Evolutionary conservation across 371 early-diverging fungal genomes (phyloP), one percentile per base, ranked within the genome.

Genomic region (Coemansia sp.): DNA sequence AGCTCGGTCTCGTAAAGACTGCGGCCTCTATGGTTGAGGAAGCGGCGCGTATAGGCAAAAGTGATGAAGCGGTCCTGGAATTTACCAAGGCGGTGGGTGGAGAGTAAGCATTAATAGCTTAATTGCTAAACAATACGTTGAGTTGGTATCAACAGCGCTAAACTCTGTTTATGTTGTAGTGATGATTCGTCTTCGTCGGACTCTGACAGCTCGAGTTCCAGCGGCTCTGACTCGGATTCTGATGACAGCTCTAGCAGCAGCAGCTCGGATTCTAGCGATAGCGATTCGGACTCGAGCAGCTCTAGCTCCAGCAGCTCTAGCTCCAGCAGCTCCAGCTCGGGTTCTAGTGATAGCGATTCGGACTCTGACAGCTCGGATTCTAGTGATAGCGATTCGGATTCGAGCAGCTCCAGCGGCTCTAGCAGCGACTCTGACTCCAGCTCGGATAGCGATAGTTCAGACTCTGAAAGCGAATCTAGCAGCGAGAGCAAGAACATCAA

Each of bases 1-100:
- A 69, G 59, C 65, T 65, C 5, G 69, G 66, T 2, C 50, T 73
- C 3, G 37, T 8, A 0, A 73, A 73, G 29, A 62, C 73, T 2
- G 62, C 69, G 13, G 40, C 40, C 2, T 60, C 63, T 24, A 56
- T 73, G 66, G 14, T 69, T 14, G 55, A 53, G 11, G 73, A 73
- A 59, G 62, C 69, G 5, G 29, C 40, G 60, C 45, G 11, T 2
- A 16, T 65, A 7, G 59, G 59, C 16, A 31, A 67, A 26, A 57
- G 45, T 42, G 63, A 63, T 11, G 34, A 47, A 16, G 61, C 37
- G 2, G 40, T 69, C 11, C 39, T 26, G 40, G 67, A 27, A 18
- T 67, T 71, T 48, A 39, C 57, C 21, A 34, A 52, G 13, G 31
- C 37, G 2, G 26, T 59, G 14, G 31, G 50, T 4, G 16, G 57